Base-by-base conservation (phyloP, 148 eudicot genomes). In the Rhododendron mucronatum region DNA sequence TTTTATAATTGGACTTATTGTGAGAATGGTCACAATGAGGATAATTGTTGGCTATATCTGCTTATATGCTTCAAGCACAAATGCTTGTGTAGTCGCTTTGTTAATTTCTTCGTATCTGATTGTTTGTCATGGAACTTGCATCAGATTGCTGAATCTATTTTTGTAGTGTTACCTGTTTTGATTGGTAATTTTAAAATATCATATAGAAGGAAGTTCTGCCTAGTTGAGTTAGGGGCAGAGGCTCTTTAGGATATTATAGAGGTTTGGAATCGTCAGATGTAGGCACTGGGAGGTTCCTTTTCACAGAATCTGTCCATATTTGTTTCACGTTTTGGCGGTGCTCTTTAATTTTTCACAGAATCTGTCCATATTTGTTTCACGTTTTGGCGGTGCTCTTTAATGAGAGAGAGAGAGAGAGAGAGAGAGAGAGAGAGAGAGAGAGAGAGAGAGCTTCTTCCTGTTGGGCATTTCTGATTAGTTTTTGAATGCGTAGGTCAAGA, bases 401-500 rank as follows among this genome's bases (percentile, higher is more conserved):
- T 10, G 55, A 10, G 55, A 10, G 16, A 23, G 2, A 2, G 39
- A 2, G 39, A 37, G 39, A 37, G 39, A 37, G 39, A 37, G 39
- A 37, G 39, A 37, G 39, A 37, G 39, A n/a, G n/a, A n/a, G n/a
- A n/a, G n/a, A n/a, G n/a, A n/a, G n/a, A n/a, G n/a, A n/a, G n/a
- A n/a, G n/a, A n/a, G n/a, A n/a, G n/a, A n/a, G 0, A 6, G 35
- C 8, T 35, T 7, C 73, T 15, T 7, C 23, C 65, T 20, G 65
- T 20, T 59, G 8, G 6, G 23, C 65, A 59, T 82, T 41, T n/a
- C 77, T 83, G 53, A 45, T 67, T 6, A 35, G 28, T 83, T 44
- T 45, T 35, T 83, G 59, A 65, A 65, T 63, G 53, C 26, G 5
- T 69, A 83, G 85, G 57, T 30, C 85, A 28, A 28, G 85, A 83